Conservation (phyloP, 768 basidiomycete species). For the Leucogyrophana mollusca region DNA sequence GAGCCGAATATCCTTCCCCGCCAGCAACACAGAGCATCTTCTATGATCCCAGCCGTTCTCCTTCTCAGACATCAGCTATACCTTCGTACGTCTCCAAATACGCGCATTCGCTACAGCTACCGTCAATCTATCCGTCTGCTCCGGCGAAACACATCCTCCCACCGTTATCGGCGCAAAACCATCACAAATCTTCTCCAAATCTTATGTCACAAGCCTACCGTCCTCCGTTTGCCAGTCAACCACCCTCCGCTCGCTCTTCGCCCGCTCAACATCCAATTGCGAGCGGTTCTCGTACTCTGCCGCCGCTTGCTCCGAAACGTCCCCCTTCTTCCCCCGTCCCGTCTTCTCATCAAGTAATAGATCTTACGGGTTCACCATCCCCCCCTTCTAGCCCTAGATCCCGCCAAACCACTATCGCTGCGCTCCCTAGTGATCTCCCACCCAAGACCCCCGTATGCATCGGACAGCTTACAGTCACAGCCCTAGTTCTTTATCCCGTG, state of each 20-base stretch:
- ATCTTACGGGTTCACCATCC: slow-evolving; percentile 69
- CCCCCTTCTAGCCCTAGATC: slow-evolving; percentile 39
- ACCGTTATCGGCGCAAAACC: slow-evolving; percentile 15
- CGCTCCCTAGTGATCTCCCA: slow-evolving; percentile 57
- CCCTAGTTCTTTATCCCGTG: slow-evolving; percentile 82
- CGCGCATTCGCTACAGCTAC: slow-evolving; percentile 12
- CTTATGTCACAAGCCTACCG: slow-evolving; percentile 36
- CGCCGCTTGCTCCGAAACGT: slow-evolving; percentile 15
- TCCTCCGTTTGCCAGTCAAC: slow-evolving; percentile 48
- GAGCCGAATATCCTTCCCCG: slow-evolving; percentile 29
- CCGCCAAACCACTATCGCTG: slow-evolving; percentile 22
- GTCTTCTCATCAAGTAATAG: slow-evolving; percentile 59
- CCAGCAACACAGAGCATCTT: slow-evolving; percentile 10
- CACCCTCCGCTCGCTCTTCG: slow-evolving; percentile 29
- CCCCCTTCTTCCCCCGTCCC: slow-evolving; percentile 22
- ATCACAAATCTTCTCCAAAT: slow-evolving; percentile 10
- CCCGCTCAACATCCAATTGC: slow-evolving; percentile 26
- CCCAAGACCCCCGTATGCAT: slow-evolving; percentile 88
- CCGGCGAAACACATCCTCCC: slow-evolving; percentile 14
- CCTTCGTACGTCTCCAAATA: slow-evolving; percentile 26
- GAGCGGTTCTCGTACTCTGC: slow-evolving; percentile 20
- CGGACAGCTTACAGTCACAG: slow-evolving; percentile 79
- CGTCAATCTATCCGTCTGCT: slow-evolving; percentile 13
- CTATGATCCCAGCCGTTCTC: slow-evolving; percentile 19
- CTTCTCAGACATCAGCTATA: slow-evolving; percentile 20